These are phyloP conservation scores for Clohesyomyces aquaticus DNA, from an alignment of 495 filamentous ascomycete species.

Conservation along the genomic window DNA sequence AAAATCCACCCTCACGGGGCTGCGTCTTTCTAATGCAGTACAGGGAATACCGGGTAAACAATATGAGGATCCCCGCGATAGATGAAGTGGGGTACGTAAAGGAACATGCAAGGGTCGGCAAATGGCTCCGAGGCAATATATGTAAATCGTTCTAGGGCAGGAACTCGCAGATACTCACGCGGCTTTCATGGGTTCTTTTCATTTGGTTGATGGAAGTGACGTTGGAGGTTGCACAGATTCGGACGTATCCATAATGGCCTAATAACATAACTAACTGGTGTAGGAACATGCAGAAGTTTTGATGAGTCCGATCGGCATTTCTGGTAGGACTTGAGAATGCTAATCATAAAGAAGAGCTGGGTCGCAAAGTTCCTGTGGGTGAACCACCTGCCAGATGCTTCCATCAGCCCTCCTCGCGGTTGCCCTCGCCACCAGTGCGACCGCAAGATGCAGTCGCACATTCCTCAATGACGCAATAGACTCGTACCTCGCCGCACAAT, in stretches of 20 bases:
- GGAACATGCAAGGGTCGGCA: no score
- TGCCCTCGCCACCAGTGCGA: conserved; percentile 8
- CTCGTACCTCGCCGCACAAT: conserved; percentile 19
- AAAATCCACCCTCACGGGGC: no score
- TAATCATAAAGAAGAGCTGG: background rate
- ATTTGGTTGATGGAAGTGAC: conserved; percentile 2
- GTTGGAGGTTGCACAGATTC: background rate
- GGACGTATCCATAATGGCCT: background rate
- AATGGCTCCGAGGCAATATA: background rate
- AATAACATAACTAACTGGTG: background rate
- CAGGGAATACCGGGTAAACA: conserved; percentile 9
- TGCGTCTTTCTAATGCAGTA: background rate
- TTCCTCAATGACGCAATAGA: conserved; percentile 18
- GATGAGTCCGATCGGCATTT: background rate
- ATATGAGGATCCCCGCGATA: background rate
- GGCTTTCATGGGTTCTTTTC: background rate
- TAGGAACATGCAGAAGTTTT: background rate
- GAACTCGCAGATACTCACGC: no score
- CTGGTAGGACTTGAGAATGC: background rate
- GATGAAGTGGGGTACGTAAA: conserved; percentile 14
- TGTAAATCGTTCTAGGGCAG: conserved; percentile 4
- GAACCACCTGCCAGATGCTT: conserved; percentile 12
- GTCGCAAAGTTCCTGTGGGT: no score
- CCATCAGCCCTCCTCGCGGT: background rate
- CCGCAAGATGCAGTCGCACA: conserved; percentile 17